Conservation (phyloP, 192 early-diverging fungal genomes). For the Dispira simplex region DNA sequence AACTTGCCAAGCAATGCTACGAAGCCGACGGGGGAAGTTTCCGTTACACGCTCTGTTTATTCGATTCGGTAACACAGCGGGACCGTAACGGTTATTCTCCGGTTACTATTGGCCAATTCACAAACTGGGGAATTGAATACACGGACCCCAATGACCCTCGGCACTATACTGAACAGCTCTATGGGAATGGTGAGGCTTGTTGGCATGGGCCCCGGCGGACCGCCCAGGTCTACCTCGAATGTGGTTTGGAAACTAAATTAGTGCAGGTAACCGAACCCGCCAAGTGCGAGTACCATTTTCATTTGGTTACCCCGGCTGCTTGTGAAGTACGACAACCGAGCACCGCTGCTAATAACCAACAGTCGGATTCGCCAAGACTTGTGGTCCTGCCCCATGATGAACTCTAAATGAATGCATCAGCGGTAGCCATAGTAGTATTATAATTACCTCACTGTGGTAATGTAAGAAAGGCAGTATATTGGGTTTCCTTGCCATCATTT, state of each 20-base stretch:
- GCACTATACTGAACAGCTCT: slow-evolving; percentile 43
- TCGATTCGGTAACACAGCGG: slow-evolving; percentile 61
- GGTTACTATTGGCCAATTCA: slow-evolving; percentile 42
- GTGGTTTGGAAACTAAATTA: slow-evolving; percentile 52
- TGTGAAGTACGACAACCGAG: slow-evolving; percentile 26
- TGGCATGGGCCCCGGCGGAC: slow-evolving; percentile 93
- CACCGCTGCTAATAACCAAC: too few relatives aligned
- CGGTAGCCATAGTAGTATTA: too few relatives aligned
- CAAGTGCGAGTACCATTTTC: slow-evolving; percentile 84
- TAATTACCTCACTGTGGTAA: too few relatives aligned
- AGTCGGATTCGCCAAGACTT: too few relatives aligned
- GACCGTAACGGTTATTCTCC: slow-evolving; percentile 37
- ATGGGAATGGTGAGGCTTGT: slow-evolving; percentile 61
- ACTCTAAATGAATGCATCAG: too few relatives aligned
- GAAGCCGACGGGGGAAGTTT: slow-evolving; percentile 21
- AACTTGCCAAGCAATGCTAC: background rate
- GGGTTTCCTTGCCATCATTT: too few relatives aligned
- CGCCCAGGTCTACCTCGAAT: slow-evolving; percentile 51
- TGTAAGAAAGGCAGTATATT: too few relatives aligned
- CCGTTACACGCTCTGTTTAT: slow-evolving; percentile 65
- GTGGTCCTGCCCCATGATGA: too few relatives aligned
- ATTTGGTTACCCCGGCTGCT: slow-evolving; percentile 62
- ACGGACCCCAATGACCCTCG: slow-evolving; percentile 14
- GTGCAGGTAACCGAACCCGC: slow-evolving; percentile 67
- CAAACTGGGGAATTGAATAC: slow-evolving; percentile 25